Conservation (phyloP, 1,139 yeast species). For the Spathaspora sp. region DNA sequence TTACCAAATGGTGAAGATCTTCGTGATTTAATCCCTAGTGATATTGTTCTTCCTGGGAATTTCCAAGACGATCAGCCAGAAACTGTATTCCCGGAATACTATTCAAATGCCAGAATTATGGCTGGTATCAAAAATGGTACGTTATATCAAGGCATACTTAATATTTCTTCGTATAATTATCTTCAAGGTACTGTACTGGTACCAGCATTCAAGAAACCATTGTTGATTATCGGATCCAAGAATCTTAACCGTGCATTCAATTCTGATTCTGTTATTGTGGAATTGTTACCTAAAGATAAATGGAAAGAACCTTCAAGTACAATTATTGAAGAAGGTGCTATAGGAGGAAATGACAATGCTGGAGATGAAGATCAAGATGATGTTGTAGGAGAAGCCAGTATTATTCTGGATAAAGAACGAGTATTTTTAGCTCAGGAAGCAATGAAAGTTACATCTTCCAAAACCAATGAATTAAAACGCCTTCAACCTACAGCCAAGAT, state of each 20-base stretch:
- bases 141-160: constrained; percentile 79
- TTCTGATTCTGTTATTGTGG: constrained; percentile 90
- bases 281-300: constrained; percentile 76
- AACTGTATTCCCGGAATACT: constrained; percentile 72
- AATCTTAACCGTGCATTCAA: constrained; percentile 87
- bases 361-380: constrained; percentile 45
- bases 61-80: constrained; percentile 33
- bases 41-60: constrained; percentile 22
- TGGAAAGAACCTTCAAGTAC: constrained; percentile 88
- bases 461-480: constrained; percentile 31
- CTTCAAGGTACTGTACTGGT: constrained; percentile 83
- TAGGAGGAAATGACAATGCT: constrained; percentile 62
- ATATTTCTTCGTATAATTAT: constrained; percentile 81
- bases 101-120: constrained; percentile 75
- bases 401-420: constrained; percentile 76
- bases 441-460: constrained; percentile 46
- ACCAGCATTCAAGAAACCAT: constrained; percentile 75
- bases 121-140: constrained; percentile 91
- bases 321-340: constrained; percentile 70
- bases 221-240: constrained; percentile 78
- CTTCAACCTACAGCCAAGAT: constrained; percentile 89
- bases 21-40: constrained; percentile 73
- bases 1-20: constrained; percentile 76
- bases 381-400: constrained; percentile 28
- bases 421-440: constrained; percentile 78